phyloP scores from a whole-genome alignment of 2,329 filamentous ascomycete genomes.

The Apiospora hydei region DNA sequence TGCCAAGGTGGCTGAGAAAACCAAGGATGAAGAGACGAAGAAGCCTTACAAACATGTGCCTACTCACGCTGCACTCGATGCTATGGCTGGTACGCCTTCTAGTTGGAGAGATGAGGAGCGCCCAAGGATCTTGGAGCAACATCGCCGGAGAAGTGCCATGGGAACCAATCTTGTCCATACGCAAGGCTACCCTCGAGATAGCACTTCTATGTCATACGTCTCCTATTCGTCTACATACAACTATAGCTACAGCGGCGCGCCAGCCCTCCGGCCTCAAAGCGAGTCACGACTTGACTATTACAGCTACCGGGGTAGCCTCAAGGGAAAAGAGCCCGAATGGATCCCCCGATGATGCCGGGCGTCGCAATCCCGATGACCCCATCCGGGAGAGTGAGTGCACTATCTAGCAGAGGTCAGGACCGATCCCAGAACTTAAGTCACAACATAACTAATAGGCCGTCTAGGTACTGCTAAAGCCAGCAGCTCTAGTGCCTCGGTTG shows the following conservation, averaged over 20 bases:
- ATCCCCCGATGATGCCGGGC: background rate
- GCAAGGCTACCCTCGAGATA: slow-evolving; percentile 50
- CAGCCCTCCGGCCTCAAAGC: slow-evolving; percentile 37
- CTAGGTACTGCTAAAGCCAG: slow-evolving; percentile 13
- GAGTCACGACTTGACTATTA: slow-evolving; percentile 34
- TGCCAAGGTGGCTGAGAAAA: slow-evolving; percentile 54
- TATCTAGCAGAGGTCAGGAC: slow-evolving; percentile 8
- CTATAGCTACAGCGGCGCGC: slow-evolving; percentile 52
- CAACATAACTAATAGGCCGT: background rate
- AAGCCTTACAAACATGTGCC: slow-evolving; percentile 66
- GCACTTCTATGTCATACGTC: slow-evolving; percentile 55
- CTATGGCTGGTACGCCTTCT: slow-evolving; percentile 60
- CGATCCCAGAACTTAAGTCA: background rate
- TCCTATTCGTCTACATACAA: slow-evolving; percentile 54
- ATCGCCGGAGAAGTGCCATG: slow-evolving; percentile 57
- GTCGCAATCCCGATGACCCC: slow-evolving; percentile 12
- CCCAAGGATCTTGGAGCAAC: slow-evolving; percentile 56
- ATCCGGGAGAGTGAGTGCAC: background rate
- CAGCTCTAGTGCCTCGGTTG: slow-evolving; percentile 4
- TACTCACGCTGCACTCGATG: slow-evolving; percentile 67
- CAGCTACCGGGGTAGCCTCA: slow-evolving; percentile 30
- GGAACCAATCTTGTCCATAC: slow-evolving; percentile 46
- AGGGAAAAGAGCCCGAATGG: slow-evolving; percentile 38
- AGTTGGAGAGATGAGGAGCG: slow-evolving; percentile 58
- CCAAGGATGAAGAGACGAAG: slow-evolving; percentile 53